Evolutionary conservation across 371 early-diverging fungal species (phyloP), one percentile per base, ranked within the genome.

Genomic region (Rhizopus sp.): DNA sequence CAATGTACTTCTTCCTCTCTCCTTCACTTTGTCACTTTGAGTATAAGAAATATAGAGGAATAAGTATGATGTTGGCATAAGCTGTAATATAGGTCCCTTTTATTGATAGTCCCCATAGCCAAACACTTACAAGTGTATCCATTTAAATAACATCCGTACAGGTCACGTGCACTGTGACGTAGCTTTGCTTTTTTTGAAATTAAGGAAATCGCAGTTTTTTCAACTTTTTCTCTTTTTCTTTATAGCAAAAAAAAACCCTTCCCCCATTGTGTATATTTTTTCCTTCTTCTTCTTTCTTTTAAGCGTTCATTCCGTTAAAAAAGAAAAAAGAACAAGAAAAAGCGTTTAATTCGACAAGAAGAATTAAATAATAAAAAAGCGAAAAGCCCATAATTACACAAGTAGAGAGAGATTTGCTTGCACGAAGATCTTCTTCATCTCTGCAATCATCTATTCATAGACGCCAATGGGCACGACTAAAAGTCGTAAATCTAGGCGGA

Each of bases 401-500:
- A 45, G 56, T 51, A 37, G 34, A 51, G 37, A 30, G 38, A 41
- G 41, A 48, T 57, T 63, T 63, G 63, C 51, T 65, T 65, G 66
- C 60, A 65, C 37, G 61, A 65, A 65, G 66, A 60, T 56, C 47
- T 65, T 65, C 66, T 60, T 65, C 66, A 60, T 51, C 17, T 57
- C 54, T 60, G 61, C 66, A 61, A 65, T 66, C 47, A 57, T 53
- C 40, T 37, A 39, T 38, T 44, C 33, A 49, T 38, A 54, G 39
- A 30, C 64, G 70, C 70, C 76, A 76, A 80, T 80, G 80, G 76
- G 77, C 62, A 80, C 80, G 72, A 70, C 80, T 64, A 76, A 80
- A 73, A 73, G 77, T 79, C 80, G 77, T 72, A 74, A 70, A 73
- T 65, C 80, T 63, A 76, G 80, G 77, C 77, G 77, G 67, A 73